Evolutionary conservation across 148 eudicot species (phyloP).

Genomic region (Dysphania ambrosioides): DNA sequence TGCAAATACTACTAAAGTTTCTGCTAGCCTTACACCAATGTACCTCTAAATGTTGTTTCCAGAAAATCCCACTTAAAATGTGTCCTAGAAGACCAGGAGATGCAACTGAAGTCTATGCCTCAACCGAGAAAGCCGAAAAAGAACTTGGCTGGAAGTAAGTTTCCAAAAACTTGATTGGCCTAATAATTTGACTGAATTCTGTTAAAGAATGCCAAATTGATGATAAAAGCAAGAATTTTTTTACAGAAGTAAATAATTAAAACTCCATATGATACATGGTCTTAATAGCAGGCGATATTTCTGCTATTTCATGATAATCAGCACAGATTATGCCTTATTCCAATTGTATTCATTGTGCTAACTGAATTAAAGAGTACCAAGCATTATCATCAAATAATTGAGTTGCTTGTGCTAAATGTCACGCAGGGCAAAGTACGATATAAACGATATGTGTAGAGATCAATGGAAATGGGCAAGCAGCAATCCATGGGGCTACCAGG

Average conservation of each 20-base stretch:
- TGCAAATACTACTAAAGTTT: background rate
- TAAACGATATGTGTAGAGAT: slow-evolving; percentile 83
- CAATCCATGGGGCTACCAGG: slow-evolving; percentile 74
- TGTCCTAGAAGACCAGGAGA: slow-evolving; percentile 88
- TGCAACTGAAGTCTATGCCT: slow-evolving; percentile 71
- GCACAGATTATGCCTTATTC: background rate
- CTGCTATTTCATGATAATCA: too few relatives aligned
- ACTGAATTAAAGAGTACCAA: background rate
- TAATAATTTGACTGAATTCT: too few relatives aligned
- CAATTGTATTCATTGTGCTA: background rate
- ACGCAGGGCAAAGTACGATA: slow-evolving; percentile 74
- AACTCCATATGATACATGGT: too few relatives aligned
- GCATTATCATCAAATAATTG: background rate
- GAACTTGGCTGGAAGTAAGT: slow-evolving; percentile 94
- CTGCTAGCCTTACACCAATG: background rate
- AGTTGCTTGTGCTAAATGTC: background rate
- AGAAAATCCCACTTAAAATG: slow-evolving; percentile 76
- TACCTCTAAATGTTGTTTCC: background rate
- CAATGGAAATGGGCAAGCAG: slow-evolving; percentile 91
- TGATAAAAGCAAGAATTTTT: too few relatives aligned
- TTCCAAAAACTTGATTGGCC: too few relatives aligned
- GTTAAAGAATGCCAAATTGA: too few relatives aligned
- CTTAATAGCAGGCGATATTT: too few relatives aligned
- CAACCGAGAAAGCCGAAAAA: slow-evolving; percentile 68
- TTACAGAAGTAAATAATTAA: too few relatives aligned